A percentile compares a stretch with the other conserved stretches of the same genome.
Conservation (phyloP, 345 rosid genomes). For the Euclidium syriacum region DNA sequence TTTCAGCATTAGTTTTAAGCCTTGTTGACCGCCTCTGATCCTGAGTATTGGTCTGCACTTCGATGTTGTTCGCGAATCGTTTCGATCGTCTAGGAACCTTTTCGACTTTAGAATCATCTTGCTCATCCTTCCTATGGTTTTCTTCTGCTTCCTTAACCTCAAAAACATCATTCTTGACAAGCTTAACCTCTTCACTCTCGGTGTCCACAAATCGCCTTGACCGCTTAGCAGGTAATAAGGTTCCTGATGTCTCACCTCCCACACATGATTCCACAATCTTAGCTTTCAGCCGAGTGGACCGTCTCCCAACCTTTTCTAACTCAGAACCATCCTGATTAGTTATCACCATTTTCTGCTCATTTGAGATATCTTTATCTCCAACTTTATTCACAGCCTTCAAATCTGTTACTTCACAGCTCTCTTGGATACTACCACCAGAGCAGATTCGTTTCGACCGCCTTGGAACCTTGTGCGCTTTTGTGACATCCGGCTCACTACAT, state of each 20-base stretch:
- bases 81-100: neutral
- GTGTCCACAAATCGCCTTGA: neutral
- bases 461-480: neutral
- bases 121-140: neutral
- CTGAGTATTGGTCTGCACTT: neutral
- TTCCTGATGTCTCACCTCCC: neutral
- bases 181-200: neutral
- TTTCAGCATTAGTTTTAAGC: neutral
- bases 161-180: neutral
- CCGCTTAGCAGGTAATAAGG: neutral
- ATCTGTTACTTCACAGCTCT: neutral
- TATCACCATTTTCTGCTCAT: neutral
- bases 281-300: neutral
- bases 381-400: neutral
- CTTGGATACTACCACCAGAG: neutral
- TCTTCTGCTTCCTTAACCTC: neutral
- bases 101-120: neutral
- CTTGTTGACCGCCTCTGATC: neutral
- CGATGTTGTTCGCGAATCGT: neutral
- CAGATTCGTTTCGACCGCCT: neutral
- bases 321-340: neutral
- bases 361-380: neutral
- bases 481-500: neutral
- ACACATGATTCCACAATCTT: neutral
- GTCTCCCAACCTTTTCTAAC: neutral